Conservation (phyloP, 208 protist genomes). For the Trypanosoma brucei region DNA sequence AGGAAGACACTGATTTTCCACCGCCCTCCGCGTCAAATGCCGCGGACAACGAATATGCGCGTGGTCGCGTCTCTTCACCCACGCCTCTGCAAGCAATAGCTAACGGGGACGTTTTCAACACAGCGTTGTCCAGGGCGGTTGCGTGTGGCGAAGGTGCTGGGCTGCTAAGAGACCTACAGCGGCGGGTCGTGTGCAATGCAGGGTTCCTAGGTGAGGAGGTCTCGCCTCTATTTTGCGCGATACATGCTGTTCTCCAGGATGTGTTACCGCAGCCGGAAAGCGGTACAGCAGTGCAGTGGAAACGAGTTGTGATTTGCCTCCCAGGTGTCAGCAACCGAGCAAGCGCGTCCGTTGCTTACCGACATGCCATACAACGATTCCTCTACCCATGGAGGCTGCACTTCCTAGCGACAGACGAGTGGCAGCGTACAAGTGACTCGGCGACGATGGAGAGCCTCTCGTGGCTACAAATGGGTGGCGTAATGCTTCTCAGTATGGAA, state of each 20-base stretch:
- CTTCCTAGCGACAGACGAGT: conserved; percentile 21
- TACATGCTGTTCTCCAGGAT: conserved; percentile 44
- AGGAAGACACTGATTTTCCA: neutral
- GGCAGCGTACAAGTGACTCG: conserved; percentile 5
- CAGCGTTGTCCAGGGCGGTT: conserved; percentile 37
- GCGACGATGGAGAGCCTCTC: conserved; percentile 8
- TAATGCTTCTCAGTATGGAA: conserved; percentile 53
- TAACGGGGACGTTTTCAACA: conserved; percentile 58
- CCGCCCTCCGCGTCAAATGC: too few relatives aligned
- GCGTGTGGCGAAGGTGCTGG: conserved; percentile 14
- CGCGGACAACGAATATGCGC: neutral
- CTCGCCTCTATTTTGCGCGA: conserved; percentile 58
- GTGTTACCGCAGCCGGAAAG: conserved; percentile 14
- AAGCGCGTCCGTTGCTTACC: conserved; percentile 24
- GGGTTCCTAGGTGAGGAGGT: conserved; percentile 42
- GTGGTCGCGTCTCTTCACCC: conserved; percentile 2
- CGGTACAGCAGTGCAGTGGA: neutral
- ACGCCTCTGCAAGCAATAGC: conserved; percentile 57
- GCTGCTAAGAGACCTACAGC: conserved; percentile 28
- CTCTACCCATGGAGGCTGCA: conserved; percentile 45
- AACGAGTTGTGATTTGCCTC: conserved; percentile 42
- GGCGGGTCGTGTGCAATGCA: conserved; percentile 35
- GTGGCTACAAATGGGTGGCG: conserved; percentile 52
- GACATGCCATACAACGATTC: conserved; percentile 39
- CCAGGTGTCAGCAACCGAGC: conserved; percentile 27